Conservation (phyloP, 306 rosid species). For the Betula pendula region DNA sequence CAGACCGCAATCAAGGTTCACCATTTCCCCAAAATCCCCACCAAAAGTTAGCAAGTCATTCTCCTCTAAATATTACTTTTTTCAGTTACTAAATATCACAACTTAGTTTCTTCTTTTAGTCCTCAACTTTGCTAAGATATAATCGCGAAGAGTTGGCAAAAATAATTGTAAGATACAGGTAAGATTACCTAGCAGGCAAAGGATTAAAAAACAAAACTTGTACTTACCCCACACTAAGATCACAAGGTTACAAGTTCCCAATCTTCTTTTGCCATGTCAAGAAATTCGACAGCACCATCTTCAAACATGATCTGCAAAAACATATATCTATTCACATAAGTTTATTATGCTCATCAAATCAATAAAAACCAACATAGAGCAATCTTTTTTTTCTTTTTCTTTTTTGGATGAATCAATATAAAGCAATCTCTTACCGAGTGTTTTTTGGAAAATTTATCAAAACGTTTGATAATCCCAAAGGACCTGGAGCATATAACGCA, state of each 20-base stretch:
- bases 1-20: background rate
- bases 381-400: constrained; percentile 16
- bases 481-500: constrained; percentile 45
- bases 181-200: constrained; percentile 16
- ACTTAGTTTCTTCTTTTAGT: background rate
- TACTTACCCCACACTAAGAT: constrained; percentile 29
- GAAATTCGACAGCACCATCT: constrained; percentile 57
- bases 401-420: background rate
- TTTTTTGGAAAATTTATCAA: constrained; percentile 59
- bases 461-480: constrained; percentile 71
- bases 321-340: constrained; percentile 18
- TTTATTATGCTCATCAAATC: constrained; percentile 14
- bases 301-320: constrained; percentile 78
- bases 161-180: background rate
- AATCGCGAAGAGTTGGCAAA: background rate
- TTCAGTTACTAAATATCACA: background rate
- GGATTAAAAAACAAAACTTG: constrained; percentile 20
- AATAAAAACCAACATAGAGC: constrained; percentile 15
- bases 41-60: background rate
- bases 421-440: constrained; percentile 55
- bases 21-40: background rate
- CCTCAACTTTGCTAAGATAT: background rate
- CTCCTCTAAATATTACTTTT: background rate
- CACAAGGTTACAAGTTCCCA: constrained; percentile 69
- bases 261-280: constrained; percentile 81